phyloP scores from a whole-genome alignment of 1,139 yeast genomes.

The Suhomyces yuchorum region DNA sequence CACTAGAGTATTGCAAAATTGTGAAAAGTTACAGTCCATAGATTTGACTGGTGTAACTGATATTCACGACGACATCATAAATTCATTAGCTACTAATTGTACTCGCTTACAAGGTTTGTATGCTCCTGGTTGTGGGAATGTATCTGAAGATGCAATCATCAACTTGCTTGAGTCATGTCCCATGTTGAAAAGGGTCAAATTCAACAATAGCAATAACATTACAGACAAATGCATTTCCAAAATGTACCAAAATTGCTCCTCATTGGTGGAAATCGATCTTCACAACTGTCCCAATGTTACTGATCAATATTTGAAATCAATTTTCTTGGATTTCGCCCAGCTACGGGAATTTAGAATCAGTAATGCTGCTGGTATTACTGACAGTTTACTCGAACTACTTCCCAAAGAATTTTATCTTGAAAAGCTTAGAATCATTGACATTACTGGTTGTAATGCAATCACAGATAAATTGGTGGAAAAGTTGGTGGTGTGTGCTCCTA shows the following conservation, averaged over 20 bases:
- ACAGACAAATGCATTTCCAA: slow-evolving; percentile 67
- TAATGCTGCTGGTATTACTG: slow-evolving; percentile 70
- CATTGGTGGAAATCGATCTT: slow-evolving; percentile 86
- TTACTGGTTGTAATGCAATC: slow-evolving; percentile 80
- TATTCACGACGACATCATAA: slow-evolving; percentile 65
- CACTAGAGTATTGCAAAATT: slow-evolving; percentile 59
- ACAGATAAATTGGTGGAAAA: slow-evolving; percentile 79
- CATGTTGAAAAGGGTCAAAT: slow-evolving; percentile 77
- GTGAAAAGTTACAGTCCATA: slow-evolving; percentile 76
- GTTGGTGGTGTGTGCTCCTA: slow-evolving; percentile 77
- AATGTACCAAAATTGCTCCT: slow-evolving; percentile 70
- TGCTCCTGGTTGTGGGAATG: slow-evolving; percentile 78
- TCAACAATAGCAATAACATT: slow-evolving; percentile 70
- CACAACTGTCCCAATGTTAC: slow-evolving; percentile 80
- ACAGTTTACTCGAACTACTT: slow-evolving; percentile 54
- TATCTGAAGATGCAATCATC: slow-evolving; percentile 67
- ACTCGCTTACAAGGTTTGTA: slow-evolving; percentile 84
- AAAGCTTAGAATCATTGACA: slow-evolving; percentile 74
- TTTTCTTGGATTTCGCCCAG: slow-evolving; percentile 67
- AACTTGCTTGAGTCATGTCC: slow-evolving; percentile 65
- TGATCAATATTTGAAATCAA: slow-evolving; percentile 58
- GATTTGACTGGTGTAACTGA: slow-evolving; percentile 86
- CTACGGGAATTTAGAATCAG: slow-evolving; percentile 84
- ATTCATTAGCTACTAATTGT: slow-evolving; percentile 72
- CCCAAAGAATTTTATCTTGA: slow-evolving; percentile 47